Base-by-base conservation (phyloP, 2,329 filamentous ascomycete genomes). In the Ceratocystis diversiconidia region DNA sequence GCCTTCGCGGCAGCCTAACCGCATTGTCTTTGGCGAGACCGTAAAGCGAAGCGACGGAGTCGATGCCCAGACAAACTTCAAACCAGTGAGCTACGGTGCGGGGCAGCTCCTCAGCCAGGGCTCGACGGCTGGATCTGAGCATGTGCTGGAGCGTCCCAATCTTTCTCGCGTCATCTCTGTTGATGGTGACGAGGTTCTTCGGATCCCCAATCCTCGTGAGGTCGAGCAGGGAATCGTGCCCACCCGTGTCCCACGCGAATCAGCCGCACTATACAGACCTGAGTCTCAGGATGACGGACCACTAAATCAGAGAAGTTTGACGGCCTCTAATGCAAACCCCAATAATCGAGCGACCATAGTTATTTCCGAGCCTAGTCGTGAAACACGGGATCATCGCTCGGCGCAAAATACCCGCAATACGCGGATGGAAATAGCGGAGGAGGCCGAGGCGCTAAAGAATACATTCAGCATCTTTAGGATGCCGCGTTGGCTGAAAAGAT, bases 191-290 rank as follows among this genome's bases (percentile, higher is more conserved):
- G 85, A 86, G 43, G 85, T 91, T 0, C 77, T 97, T 55, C 87
- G 90, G 50, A 97, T 99, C 70, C 94, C 94, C 0, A 92, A 92
- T 22, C 94, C 94, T 0, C 81, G 92, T 70, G 94, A 97, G 72
- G 92, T 88, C 61, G 94, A 99, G 71, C 84, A 85, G 62, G 94
- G 92, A 30, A 81, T 90, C 68, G 79, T 85, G 8, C 92, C 92
- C 1, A 77, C 79, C 65, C 77, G 79, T 36, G 74, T 85, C 1
- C 65, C 25, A n/a, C 59, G 63, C n/a, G 61, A 62, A 22, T 65
- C 63, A 5, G 43, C 52, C 10, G 61, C 66, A 8, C 22, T 41
- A 1, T 30, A 25, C 5, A 44, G 66, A 2, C 50, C 63, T n/a
- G 66, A 67, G 17, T 67, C 66, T 22, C 66, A 25, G 22, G 66